phyloP scores from a whole-genome alignment of 306 rosid species.

The Begonia masoniana region DNA sequence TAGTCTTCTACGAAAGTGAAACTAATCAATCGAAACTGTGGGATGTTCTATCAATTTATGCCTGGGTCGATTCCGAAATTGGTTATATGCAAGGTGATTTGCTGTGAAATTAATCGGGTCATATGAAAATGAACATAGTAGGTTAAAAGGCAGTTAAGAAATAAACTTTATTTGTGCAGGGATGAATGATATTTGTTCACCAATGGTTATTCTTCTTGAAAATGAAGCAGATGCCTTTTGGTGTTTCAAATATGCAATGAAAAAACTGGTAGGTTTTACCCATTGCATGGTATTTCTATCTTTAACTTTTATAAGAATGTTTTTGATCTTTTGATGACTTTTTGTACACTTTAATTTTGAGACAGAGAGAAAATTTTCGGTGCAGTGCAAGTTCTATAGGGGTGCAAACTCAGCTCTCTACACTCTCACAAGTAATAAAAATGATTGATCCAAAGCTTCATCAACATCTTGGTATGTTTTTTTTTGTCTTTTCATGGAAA shows the following conservation, averaged over 20 bases:
- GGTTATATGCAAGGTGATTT: slow-evolving; percentile 86
- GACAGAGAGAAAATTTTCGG: slow-evolving; percentile 86
- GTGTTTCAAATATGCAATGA: slow-evolving; percentile 95
- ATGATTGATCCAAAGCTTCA: slow-evolving; percentile 88
- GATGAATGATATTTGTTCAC: slow-evolving; percentile 96
- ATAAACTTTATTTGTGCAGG: slow-evolving; percentile 36
- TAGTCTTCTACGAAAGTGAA: slow-evolving; percentile 71
- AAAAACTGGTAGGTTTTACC: slow-evolving; percentile 60
- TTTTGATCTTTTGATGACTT: slow-evolving; percentile 9
- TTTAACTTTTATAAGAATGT: not conserved
- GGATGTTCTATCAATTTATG: slow-evolving; percentile 77
- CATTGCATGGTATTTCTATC: no score
- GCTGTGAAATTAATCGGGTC: slow-evolving; percentile 3
- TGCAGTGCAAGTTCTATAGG: slow-evolving; percentile 64
- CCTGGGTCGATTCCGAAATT: slow-evolving; percentile 77
- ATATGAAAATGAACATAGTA: slow-evolving; percentile 11
- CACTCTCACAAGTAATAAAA: slow-evolving; percentile 86
- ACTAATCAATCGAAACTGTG: slow-evolving; percentile 83
- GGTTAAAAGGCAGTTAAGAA: slow-evolving; percentile 12
- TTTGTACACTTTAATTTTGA: slow-evolving; percentile 19
- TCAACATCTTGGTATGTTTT: slow-evolving; percentile 73
- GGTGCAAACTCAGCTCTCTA: slow-evolving; percentile 80
- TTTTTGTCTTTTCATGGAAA: not conserved
- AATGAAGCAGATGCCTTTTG: slow-evolving; percentile 82
- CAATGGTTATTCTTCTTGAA: slow-evolving; percentile 68